Conservation (phyloP, 2,329 filamentous ascomycete species). For the Claviceps maximensis region DNA sequence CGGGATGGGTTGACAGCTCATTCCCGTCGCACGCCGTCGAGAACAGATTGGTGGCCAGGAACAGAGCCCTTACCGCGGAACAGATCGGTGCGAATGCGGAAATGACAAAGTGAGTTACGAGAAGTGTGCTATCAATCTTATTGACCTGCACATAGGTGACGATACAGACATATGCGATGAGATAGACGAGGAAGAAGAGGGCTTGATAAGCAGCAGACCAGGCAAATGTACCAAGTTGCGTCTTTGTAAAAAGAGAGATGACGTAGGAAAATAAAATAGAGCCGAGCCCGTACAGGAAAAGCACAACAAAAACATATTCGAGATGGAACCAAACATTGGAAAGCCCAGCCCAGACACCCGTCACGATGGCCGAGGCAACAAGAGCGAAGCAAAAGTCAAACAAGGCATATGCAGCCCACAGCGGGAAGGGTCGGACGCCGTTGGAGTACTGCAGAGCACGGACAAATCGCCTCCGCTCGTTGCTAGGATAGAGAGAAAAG, state of each 20-base stretch:
- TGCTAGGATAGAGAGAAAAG: slow-evolving; percentile 79
- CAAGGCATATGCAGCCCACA: slow-evolving; percentile 71
- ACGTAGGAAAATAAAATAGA: slow-evolving; percentile 68
- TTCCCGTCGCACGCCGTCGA: slow-evolving; percentile 60
- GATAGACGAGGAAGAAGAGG: slow-evolving; percentile 55
- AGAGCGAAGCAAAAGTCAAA: slow-evolving; percentile 74
- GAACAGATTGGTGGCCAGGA: slow-evolving; percentile 72
- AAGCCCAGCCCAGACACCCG: slow-evolving; percentile 53
- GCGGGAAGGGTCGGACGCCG: slow-evolving; percentile 64
- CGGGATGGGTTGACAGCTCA: slow-evolving; percentile 53
- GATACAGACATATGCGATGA: slow-evolving; percentile 58
- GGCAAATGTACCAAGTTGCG: slow-evolving; percentile 73
- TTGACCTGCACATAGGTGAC: slow-evolving; percentile 62
- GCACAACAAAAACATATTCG: slow-evolving; percentile 69
- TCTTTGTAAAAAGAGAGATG: slow-evolving; percentile 65
- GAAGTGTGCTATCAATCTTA: slow-evolving; percentile 52
- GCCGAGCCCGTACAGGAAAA: slow-evolving; percentile 68
- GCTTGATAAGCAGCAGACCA: slow-evolving; percentile 68
- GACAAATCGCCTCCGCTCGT: slow-evolving; percentile 66
- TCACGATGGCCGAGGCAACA: slow-evolving; percentile 47
- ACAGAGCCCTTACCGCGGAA: slow-evolving; percentile 59
- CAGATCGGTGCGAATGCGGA: slow-evolving; percentile 64
- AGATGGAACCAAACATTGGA: slow-evolving; percentile 62
- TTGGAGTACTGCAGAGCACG: slow-evolving; percentile 84
- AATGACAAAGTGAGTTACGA: slow-evolving; percentile 62